Base-by-base conservation (phyloP, 768 basidiomycete species). In the Suillus bovinus region DNA sequence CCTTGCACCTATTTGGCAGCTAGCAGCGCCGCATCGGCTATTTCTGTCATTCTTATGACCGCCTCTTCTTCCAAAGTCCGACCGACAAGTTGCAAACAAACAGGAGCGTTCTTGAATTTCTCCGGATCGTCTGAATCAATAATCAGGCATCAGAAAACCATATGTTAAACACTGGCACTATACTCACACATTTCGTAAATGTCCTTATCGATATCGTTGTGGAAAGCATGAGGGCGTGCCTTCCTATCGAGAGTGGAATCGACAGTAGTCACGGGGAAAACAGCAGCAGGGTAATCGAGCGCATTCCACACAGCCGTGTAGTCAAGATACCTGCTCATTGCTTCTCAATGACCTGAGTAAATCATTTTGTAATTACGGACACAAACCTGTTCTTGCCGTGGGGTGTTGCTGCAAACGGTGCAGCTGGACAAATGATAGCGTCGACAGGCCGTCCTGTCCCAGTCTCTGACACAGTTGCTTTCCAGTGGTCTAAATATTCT, bases 61-160 rank as follows among this genome's bases (percentile, higher is more conserved):
- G 85, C 90, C 67, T 93, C 91, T 67, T 93, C 91, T 67, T 92
- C 91, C 62, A 85, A 76, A 5, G 86, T 88, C 49, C 86, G 79
- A 3, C 87, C 88, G 8, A 91, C 78, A 9, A 92, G 70, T 70
- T 93, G 91, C 33, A 93, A 70, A 7, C 78, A 74, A 22, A 92
- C 77, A 0, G 90, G 90, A 0, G 85, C 86, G 61, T 84, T 81
- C 59, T 71, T 72, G 70, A 82, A 90, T 0, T 70, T 77, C 24
- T 78, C 75, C 0, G 88, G 87, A 27, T 86, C 76, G 66, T 90
- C 90, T 88, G 61, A 52, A 56, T 17, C 34, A 24, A 65, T 41
- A 31, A 34, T 68, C 9, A 42, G 62, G 61, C 29, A 54, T 54
- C 22, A 38, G 53, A 54, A 54, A 38, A 36, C 34, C 22, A 42